Base-by-base conservation (phyloP, 1,284 basidiomycete genomes). In the Naganishia albida region DNA sequence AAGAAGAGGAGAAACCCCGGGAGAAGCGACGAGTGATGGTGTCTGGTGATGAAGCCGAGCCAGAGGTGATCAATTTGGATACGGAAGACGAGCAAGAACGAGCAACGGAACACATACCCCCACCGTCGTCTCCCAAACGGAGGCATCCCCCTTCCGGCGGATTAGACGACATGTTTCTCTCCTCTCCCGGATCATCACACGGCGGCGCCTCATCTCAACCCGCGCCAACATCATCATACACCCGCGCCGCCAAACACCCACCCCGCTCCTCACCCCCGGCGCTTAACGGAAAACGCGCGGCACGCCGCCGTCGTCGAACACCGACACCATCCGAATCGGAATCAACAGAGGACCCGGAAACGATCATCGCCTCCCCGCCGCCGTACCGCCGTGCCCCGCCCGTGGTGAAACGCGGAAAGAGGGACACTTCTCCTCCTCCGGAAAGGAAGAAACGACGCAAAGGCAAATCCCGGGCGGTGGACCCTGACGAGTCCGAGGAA, bases 401-500 rank as follows among this genome's bases (percentile, higher is more conserved):
- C 2, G 25, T 52, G 25, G 26, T 46, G n/a, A 38, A 42, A 18
- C 20, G 15, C 18, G 16, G 25, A 3, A 25, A 2, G 2, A 12
- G 6, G 16, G 23, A 18, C 7, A 13, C 10, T 18, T 15, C 30
- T 12, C 13, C 20, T 6, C 7, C 51, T 13, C 18, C 30, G 30
- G 18, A 51, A 26, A 28, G 2, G 26, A 62, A 40, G 23, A 51
- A 51, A 42, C 59, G 42, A 18, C 30, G 28, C 18, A 39, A 18
- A 23, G 60, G 34, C 39, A 50, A 48, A 26, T 48, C 28, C n/a
- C 51, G 62, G n/a, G 50, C 55, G 0, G 30, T 49, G 40, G 70
- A 72, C 43, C 70, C 72, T 2, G 71, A 74, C 53, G 70, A 72
- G 23, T 53, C 55, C 8, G 63, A 68, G 39, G 34, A 4, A 34